phyloP scores from a whole-genome alignment of 768 basidiomycete species.

The Gyrodon lividus region DNA sequence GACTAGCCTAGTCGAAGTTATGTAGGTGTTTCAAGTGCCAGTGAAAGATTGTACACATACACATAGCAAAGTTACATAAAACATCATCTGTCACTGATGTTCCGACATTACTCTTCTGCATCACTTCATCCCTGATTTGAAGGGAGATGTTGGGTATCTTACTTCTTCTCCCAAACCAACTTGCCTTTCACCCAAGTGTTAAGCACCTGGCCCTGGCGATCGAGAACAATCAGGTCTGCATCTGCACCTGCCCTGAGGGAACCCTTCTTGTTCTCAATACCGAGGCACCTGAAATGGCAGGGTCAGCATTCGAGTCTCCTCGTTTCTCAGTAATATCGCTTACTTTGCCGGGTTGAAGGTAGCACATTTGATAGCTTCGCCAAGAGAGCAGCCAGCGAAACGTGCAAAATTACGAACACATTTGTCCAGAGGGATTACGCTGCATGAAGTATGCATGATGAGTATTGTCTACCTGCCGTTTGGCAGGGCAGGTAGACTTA shows the following conservation, averaged over 20 bases:
- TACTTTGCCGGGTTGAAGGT: constrained; percentile 84
- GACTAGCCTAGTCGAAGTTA: too few relatives aligned
- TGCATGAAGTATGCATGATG: constrained; percentile 24
- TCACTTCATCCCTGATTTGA: background rate
- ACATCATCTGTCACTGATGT: too few relatives aligned
- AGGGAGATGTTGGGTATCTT: constrained; percentile 2
- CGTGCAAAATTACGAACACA: constrained; percentile 83
- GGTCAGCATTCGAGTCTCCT: background rate
- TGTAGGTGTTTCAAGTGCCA: too few relatives aligned
- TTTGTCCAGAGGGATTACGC: constrained; percentile 79
- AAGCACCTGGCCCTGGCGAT: constrained; percentile 61
- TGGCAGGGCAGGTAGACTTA: constrained; percentile 28
- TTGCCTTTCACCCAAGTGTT: constrained; percentile 78
- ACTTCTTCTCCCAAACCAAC: constrained; percentile 58
- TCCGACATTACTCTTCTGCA: background rate
- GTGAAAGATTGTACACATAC: too few relatives aligned
- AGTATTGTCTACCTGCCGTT: background rate
- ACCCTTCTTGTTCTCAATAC: constrained; percentile 78
- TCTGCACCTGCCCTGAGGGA: constrained; percentile 80
- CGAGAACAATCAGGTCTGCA: constrained; percentile 80
- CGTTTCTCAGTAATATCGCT: constrained; percentile 16
- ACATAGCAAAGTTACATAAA: too few relatives aligned
- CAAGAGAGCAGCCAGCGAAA: constrained; percentile 82
- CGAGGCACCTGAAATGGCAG: constrained; percentile 54
- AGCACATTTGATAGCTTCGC: constrained; percentile 82